A percentile compares a stretch with the other conserved stretches of the same genome.
phyloP scores from a whole-genome alignment of 768 basidiomycete genomes.

The Russula emetica region DNA sequence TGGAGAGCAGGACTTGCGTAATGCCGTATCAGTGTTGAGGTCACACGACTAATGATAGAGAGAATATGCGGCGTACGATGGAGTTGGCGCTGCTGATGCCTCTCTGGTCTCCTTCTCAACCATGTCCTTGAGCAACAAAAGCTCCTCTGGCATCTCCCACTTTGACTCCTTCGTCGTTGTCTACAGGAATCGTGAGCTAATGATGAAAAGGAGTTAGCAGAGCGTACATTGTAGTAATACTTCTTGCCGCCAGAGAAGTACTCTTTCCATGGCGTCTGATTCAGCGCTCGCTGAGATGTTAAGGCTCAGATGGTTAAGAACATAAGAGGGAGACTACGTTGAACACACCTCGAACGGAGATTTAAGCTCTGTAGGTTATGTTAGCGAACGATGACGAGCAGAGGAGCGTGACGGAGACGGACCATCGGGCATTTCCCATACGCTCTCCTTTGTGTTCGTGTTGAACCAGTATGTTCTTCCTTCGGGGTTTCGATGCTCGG shows the following conservation, averaged over 20 bases:
- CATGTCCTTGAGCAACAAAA: slow-evolving; percentile 76
- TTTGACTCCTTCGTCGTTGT: slow-evolving; percentile 88
- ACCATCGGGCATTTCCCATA: slow-evolving; percentile 99
- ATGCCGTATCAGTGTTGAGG: background rate
- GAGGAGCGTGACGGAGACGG: slow-evolving; percentile 28
- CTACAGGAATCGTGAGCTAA: slow-evolving; percentile 38
- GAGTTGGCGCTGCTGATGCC: slow-evolving; percentile 29
- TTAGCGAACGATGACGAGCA: background rate
- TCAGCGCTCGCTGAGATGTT: slow-evolving; percentile 66
- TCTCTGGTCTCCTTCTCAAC: slow-evolving; percentile 69
- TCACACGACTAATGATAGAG: background rate
- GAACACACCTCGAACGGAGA: slow-evolving; percentile 78
- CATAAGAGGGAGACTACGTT: slow-evolving; percentile 1
- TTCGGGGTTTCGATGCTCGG: slow-evolving; percentile 91
- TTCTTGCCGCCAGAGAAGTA: slow-evolving; percentile 90
- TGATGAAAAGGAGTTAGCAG: background rate
- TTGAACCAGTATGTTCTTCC: slow-evolving; percentile 99
- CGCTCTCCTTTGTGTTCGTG: slow-evolving; percentile 79
- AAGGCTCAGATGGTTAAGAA: background rate
- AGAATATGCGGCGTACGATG: background rate
- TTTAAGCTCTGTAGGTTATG: slow-evolving; percentile 48
- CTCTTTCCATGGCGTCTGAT: slow-evolving; percentile 92
- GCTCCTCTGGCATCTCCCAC: slow-evolving; percentile 97
- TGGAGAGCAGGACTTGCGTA: slow-evolving; percentile 13
- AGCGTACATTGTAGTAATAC: slow-evolving; percentile 80